Conservation (phyloP, 805 yeast genomes). For the Sungouiozyma intestinalis region DNA sequence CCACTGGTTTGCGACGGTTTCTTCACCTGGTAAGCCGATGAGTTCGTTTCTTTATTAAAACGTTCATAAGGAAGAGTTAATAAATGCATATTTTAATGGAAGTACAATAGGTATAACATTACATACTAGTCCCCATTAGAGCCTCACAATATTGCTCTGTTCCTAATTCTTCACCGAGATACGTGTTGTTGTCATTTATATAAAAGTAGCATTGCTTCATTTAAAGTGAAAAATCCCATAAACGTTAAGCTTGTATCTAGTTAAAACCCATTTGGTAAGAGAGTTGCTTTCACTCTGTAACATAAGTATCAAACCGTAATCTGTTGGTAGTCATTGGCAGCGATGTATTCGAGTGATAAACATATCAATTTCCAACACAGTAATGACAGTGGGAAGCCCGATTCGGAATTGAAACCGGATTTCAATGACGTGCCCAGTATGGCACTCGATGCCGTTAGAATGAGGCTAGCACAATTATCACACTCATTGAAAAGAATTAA, state of each 20-base stretch:
- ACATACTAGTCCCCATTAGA: background rate
- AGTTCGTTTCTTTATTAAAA: background rate
- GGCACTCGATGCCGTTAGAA: slow-evolving; percentile 51
- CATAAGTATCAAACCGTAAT: no score
- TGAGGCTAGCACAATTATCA: slow-evolving; percentile 49
- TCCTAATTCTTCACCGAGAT: no score
- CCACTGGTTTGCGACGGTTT: slow-evolving; percentile 14
- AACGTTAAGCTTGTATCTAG: no score
- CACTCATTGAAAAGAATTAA: slow-evolving; percentile 50
- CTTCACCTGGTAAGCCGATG: slow-evolving; percentile 18
- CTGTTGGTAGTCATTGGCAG: no score
- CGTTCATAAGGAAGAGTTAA: no score
- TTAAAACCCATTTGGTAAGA: no score
- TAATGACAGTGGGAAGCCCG: slow-evolving; percentile 1
- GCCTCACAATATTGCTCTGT: no score
- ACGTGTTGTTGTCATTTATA: background rate
- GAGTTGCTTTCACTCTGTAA: no score
- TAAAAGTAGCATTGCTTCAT: background rate
- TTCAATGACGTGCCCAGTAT: slow-evolving; percentile 44
- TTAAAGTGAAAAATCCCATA: background rate
- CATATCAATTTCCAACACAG: background rate
- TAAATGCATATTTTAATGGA: no score
- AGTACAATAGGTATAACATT: no score
- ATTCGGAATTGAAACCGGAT: slow-evolving; percentile 5
- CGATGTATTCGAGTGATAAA: background rate